A percentile compares a stretch with the other conserved stretches of the same genome.
These are phyloP conservation scores for Brasenia schreberi DNA, from an alignment of 164 flowering plant genomes.

Conservation along the genomic window DNA sequence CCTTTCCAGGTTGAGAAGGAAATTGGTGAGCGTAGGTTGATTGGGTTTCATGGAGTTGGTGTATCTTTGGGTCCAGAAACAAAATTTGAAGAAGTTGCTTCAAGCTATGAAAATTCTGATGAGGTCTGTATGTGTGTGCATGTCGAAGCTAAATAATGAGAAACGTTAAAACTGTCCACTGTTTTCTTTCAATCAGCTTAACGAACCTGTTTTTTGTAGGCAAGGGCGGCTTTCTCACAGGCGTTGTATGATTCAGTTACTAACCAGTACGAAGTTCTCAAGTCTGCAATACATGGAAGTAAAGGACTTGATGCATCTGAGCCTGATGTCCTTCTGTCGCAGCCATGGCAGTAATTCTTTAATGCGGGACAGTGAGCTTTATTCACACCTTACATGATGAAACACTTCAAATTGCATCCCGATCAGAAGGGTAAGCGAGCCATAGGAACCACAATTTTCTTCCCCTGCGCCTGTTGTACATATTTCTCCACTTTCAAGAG, in stretches of 20 bases:
- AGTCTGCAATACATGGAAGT: slow-evolving; percentile 61
- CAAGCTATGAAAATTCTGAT: slow-evolving; percentile 33
- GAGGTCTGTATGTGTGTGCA: slow-evolving; percentile 29
- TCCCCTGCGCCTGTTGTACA: background rate
- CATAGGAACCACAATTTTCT: background rate
- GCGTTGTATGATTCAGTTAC: slow-evolving; percentile 45
- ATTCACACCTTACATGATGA: background rate
- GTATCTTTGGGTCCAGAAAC: slow-evolving; percentile 60
- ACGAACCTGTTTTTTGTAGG: slow-evolving; percentile 27
- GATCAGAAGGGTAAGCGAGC: background rate
- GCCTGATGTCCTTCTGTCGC: slow-evolving; percentile 44
- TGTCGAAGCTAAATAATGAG: background rate
- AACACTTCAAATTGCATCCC: background rate
- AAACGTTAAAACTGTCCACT: background rate
- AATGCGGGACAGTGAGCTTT: background rate
- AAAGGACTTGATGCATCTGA: slow-evolving; percentile 60
- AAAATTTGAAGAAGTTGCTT: slow-evolving; percentile 30
- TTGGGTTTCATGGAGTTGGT: slow-evolving; percentile 73
- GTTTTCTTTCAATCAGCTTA: background rate
- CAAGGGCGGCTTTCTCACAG: slow-evolving; percentile 37
- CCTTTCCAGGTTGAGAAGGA: slow-evolving; percentile 70
- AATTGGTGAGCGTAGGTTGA: slow-evolving; percentile 74
- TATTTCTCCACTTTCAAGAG: background rate
- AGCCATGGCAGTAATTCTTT: slow-evolving; percentile 50
- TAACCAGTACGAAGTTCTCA: slow-evolving; percentile 65